Base-by-base conservation (phyloP, 495 filamentous ascomycete species). In the Daldinia childiae region DNA sequence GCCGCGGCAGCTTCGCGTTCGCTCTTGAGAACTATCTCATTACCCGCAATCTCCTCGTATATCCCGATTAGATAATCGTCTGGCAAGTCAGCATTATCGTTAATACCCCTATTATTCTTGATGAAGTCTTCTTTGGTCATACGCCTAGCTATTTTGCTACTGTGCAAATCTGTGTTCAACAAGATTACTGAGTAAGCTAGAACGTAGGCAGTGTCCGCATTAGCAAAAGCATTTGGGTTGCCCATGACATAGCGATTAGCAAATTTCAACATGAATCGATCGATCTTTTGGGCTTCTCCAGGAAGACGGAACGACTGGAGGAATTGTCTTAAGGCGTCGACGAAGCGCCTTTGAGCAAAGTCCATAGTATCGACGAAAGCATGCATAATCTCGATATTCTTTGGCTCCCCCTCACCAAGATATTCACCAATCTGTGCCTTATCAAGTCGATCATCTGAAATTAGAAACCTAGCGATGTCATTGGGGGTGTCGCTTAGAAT, bases 181-280 rank as follows among this genome's bases (percentile, higher is more conserved):
- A 99, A 82, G 66, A 99, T 97, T 54, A 98, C 96, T 0, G 93
- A 97, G 78, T 99, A 99, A 0, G 94, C 88, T 9, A 99, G 85
- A 27, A 98, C 92, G 74, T 99, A 99, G 6, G 95, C 95, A 0
- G 95, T 99, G 74, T 99, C 95, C 4, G 95, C 95, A 77, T 98
- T 99, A 17, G 95, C 95, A 77, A 97, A 99, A 4, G 95, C 94
- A 76, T 97, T 96, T 1, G 95, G 95, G 71, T 99, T 99, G 30
- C 94, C 94, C 39, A 89, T 91, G 38, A 94, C 90, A 76, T 99
- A 99, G 27, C 94, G 90, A 75, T 98, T 93, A 43, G 95, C 96
- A 81, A 98, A 99, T 79, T 99, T 99, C 57, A 98, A 85, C 95
- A 99, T 98, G 80, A 98, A 97, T 38, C 95, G 91, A 88, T 99